A percentile compares a stretch with the other conserved stretches of the same genome.
Evolutionary conservation across 768 basidiomycete genomes (phyloP).

Genomic region (Amanita pallidorosea): DNA sequence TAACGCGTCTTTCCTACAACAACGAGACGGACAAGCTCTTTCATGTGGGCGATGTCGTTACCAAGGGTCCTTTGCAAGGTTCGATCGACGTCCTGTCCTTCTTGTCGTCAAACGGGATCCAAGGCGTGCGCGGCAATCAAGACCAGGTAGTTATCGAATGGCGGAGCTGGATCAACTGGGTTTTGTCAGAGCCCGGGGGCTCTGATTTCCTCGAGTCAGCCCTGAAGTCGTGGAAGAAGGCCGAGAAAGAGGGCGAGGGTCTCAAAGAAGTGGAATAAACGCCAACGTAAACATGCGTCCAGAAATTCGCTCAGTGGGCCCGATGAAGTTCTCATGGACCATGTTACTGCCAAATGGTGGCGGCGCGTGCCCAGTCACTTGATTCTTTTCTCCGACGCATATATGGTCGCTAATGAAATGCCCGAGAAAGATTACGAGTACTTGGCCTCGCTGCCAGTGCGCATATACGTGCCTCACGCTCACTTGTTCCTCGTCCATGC

Average conservation of each 20-base stretch:
- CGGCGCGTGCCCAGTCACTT: slow-evolving; percentile 53
- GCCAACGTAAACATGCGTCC: slow-evolving; percentile 17
- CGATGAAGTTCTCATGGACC: slow-evolving; percentile 4
- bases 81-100: slow-evolving; percentile 55
- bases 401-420: slow-evolving; percentile 60
- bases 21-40: slow-evolving; percentile 57
- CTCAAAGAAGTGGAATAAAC: slow-evolving; percentile 30
- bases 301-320: neutral
- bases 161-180: slow-evolving; percentile 81
- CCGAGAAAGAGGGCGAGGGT: slow-evolving; percentile 21
- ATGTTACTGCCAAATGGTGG: slow-evolving; percentile 29
- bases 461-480: slow-evolving; percentile 62
- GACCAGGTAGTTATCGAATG: slow-evolving; percentile 89
- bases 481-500: slow-evolving; percentile 78
- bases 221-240: slow-evolving; percentile 31
- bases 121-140: slow-evolving; percentile 89
- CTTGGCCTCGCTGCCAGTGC: slow-evolving; percentile 61
- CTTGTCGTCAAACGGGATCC: slow-evolving; percentile 51
- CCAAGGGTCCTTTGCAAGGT: slow-evolving; percentile 53
- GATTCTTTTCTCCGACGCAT: slow-evolving; percentile 71
- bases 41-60: slow-evolving; percentile 75
- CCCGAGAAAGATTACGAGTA: slow-evolving; percentile 57
- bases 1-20: slow-evolving; percentile 51
- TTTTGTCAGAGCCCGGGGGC: slow-evolving; percentile 34
- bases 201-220: slow-evolving; percentile 44